These are phyloP conservation scores for Haberlea rhodopensis DNA, from an alignment of 257 asterid species.

Conservation along the genomic window DNA sequence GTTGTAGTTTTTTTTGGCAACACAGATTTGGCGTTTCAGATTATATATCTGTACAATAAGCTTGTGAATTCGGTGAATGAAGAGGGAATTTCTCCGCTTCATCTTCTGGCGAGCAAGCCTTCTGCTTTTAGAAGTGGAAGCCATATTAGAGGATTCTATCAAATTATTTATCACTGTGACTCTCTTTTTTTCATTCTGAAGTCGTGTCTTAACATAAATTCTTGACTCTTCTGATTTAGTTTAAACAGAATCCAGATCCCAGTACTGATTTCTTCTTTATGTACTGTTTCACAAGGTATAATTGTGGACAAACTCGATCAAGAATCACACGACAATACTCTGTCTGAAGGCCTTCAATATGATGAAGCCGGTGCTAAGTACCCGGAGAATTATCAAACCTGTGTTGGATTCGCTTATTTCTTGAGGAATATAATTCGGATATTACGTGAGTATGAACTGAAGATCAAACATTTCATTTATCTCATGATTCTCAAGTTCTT, in stretches of 20 bases:
- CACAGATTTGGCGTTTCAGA: slow-evolving; percentile 28
- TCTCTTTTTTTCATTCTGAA: no score
- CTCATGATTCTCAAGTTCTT: background rate
- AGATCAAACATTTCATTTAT: no score
- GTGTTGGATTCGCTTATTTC: background rate
- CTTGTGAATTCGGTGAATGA: slow-evolving; percentile 23
- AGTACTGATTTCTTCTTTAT: no score
- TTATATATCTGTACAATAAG: slow-evolving; percentile 14
- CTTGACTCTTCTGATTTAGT: no score
- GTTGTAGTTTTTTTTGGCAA: no score
- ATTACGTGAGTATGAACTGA: slow-evolving; percentile 15
- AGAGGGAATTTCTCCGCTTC: slow-evolving; percentile 33
- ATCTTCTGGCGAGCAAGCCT: slow-evolving; percentile 37
- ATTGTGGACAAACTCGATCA: slow-evolving; percentile 27
- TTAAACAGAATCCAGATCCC: no score
- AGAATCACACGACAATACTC: background rate
- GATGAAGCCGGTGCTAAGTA: slow-evolving; percentile 3
- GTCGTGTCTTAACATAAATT: no score
- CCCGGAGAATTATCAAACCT: slow-evolving; percentile 30
- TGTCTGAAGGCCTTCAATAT: background rate
- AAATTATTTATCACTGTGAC: slow-evolving; percentile 30
- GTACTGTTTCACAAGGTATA: slow-evolving; percentile 22
- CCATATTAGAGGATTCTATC: slow-evolving; percentile 21
- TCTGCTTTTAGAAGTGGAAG: slow-evolving; percentile 43
- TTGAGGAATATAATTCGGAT: background rate